phyloP scores from a whole-genome alignment of 1,139 yeast genomes.

The Protomyces lactucae-debilis region DNA sequence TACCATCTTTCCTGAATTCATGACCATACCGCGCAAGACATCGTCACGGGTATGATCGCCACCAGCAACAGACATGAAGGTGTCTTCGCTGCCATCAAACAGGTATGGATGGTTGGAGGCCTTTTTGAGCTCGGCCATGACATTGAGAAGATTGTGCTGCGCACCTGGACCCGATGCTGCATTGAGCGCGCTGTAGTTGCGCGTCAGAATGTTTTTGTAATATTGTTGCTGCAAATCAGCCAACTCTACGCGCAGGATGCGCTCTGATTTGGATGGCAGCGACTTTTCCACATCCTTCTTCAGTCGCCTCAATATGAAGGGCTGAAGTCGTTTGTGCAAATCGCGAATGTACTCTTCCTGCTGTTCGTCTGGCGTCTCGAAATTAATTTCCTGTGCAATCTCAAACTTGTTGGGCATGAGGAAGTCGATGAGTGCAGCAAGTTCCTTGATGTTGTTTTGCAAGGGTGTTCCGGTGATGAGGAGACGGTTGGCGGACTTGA shows the following conservation, averaged over 20 bases:
- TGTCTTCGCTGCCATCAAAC: conserved; percentile 87
- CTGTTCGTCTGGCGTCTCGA: conserved; percentile 76
- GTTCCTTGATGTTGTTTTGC: conserved; percentile 90
- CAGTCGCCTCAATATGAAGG: conserved; percentile 83
- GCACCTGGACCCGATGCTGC: conserved; percentile 72
- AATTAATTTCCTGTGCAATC: conserved; percentile 92
- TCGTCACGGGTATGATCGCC: conserved; percentile 65
- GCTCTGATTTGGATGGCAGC: conserved; percentile 87
- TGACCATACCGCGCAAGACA: conserved; percentile 79
- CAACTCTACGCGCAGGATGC: conserved; percentile 88
- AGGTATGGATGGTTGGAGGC: conserved; percentile 96
- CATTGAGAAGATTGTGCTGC: conserved; percentile 78
- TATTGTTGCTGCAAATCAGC: conserved; percentile 94
- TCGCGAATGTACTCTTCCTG: conserved; percentile 87
- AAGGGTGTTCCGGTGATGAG: conserved; percentile 97
- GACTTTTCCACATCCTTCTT: conserved; percentile 97
- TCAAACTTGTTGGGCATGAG: conserved; percentile 89
- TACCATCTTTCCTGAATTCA: conserved; percentile 99
- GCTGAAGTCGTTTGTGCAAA: conserved; percentile 77
- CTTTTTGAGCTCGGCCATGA: conserved; percentile 92
- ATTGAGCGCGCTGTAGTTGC: conserved; percentile 83
- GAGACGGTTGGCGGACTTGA: conserved; percentile 76
- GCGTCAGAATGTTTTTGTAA: conserved; percentile 85
- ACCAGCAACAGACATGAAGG: conserved; percentile 57
- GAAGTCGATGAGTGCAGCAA: conserved; percentile 91